Evolutionary conservation across 768 basidiomycete genomes (phyloP).

Genomic region (Boletus tylopilopsis): DNA sequence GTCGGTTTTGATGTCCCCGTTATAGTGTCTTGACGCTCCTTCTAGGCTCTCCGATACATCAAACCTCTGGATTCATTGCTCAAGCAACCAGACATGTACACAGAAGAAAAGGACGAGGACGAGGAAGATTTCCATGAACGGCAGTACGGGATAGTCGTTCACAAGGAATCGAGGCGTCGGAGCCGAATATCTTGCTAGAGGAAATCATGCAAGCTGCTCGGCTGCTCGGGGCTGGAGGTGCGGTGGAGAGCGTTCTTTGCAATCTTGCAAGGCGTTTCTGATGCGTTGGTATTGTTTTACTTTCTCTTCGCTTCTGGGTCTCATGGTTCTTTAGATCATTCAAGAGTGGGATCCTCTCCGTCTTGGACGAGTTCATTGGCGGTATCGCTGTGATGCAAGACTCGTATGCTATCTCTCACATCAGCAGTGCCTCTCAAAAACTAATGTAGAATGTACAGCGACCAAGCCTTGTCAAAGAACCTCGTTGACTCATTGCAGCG

Average conservation of each 20-base stretch:
- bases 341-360: conserved; percentile 54
- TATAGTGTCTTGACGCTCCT: neutral
- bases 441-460: conserved; percentile 39
- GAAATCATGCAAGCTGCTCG: conserved; percentile 60
- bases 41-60: conserved; percentile 68
- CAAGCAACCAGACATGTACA: conserved; percentile 78
- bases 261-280: conserved; percentile 56
- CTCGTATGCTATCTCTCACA: conserved; percentile 47
- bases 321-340: conserved; percentile 44
- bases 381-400: conserved; percentile 56
- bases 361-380: conserved; percentile 64
- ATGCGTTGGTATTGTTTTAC: conserved; percentile 45
- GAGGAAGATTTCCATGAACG: conserved; percentile 79
- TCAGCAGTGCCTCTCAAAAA: conserved; percentile 1
- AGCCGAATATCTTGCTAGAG: conserved; percentile 52
- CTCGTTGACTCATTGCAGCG: conserved; percentile 60
- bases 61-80: conserved; percentile 74
- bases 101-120: conserved; percentile 88
- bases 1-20: neutral
- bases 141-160: conserved; percentile 27
- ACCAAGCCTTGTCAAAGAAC: conserved; percentile 57
- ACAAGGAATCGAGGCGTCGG: conserved; percentile 33
- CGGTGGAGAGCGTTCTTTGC: conserved; percentile 58
- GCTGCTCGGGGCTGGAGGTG: conserved; percentile 29
- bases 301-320: neutral